Conservation (phyloP, 202 grass and related monocot genomes). For the Bolboschoenoplectus hybrid region DNA sequence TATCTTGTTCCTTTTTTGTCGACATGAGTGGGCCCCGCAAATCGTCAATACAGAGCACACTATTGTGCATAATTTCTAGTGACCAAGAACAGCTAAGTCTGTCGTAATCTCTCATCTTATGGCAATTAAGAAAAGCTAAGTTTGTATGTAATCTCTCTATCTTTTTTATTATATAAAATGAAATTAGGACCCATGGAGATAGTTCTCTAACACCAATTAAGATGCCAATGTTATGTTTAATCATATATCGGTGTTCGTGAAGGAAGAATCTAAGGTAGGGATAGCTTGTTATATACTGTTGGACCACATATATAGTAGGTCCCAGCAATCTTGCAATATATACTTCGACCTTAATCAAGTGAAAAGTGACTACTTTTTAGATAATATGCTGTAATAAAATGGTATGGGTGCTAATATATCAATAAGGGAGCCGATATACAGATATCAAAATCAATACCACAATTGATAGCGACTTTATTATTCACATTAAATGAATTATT, state of each 20-base stretch:
- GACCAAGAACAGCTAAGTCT: background rate
- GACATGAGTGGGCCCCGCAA: background rate
- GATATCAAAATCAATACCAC: too few species aligned
- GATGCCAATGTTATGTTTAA: background rate
- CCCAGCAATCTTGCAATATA: conserved; percentile 15
- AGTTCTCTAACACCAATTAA: background rate
- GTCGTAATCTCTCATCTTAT: background rate
- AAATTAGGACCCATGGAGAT: background rate
- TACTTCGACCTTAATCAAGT: background rate
- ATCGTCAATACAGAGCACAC: background rate
- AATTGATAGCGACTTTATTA: too few species aligned
- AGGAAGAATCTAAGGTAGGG: conserved; percentile 9
- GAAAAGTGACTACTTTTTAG: background rate
- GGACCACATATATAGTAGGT: conserved; percentile 22
- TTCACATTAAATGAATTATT: too few species aligned
- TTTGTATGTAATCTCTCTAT: background rate
- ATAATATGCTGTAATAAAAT: background rate
- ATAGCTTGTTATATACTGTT: background rate
- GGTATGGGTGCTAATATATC: too few species aligned
- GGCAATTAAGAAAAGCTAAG: background rate
- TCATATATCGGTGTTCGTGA: background rate
- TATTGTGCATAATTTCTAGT: background rate
- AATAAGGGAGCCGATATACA: too few species aligned
- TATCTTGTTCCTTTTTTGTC: conserved; percentile 24
- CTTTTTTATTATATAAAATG: background rate